These are phyloP conservation scores for Trichoderma koningiopsis DNA, from an alignment of 2,329 filamentous ascomycete genomes.

Conservation along the genomic window DNA sequence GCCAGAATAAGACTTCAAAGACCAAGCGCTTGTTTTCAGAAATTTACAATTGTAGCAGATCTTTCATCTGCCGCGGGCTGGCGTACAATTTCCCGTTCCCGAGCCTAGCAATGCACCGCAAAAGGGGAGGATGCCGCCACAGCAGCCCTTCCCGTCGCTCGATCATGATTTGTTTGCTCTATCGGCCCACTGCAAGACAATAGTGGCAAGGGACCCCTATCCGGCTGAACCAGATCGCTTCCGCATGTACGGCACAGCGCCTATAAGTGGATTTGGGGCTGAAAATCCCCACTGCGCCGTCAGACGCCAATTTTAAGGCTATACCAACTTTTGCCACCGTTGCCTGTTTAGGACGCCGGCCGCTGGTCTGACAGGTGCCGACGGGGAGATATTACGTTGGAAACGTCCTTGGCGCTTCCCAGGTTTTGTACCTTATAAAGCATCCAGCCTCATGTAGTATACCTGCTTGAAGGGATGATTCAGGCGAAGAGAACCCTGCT, in stretches of 20 bases:
- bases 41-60: neutral
- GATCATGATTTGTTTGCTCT: neutral
- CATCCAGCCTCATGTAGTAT: too few species aligned
- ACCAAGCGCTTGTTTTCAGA: neutral
- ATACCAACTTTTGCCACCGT: constrained; percentile 4
- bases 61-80: neutral
- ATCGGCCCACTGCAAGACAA: neutral
- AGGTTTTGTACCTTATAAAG: neutral
- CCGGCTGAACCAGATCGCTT: neutral
- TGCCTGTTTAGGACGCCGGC: constrained; percentile 7
- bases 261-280: neutral
- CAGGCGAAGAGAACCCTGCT: neutral
- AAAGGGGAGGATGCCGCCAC: neutral
- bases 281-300: constrained; percentile 11
- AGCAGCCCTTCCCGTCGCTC: neutral
- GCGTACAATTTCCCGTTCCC: neutral
- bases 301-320: constrained; percentile 1
- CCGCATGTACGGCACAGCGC: neutral
- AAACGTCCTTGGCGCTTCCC: neutral
- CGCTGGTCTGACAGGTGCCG: constrained; percentile 8
- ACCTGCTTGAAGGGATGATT: neutral
- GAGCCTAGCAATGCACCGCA: neutral
- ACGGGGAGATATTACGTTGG: constrained; percentile 18
- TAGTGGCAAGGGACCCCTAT: neutral
- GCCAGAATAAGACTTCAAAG: neutral